These are phyloP conservation scores for Scenedesmus sp. DNA, from an alignment of 163 green algal genomes.

Conservation along the genomic window DNA sequence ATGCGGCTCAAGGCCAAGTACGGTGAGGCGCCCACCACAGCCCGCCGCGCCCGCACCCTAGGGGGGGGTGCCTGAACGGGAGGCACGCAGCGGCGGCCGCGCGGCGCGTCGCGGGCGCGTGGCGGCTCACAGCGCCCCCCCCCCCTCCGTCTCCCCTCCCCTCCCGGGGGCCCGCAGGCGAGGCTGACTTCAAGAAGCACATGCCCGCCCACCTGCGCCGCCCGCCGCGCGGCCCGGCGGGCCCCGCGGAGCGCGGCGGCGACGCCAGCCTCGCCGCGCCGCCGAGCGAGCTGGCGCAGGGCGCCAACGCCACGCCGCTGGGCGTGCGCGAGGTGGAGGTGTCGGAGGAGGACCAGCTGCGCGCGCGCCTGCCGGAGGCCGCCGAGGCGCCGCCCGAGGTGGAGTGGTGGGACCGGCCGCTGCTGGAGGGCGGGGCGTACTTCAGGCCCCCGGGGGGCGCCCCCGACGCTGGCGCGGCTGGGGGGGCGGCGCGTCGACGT, in stretches of 20 bases:
- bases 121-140: too few relatives aligned
- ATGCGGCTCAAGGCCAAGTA: constrained; percentile 54
- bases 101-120: too few relatives aligned
- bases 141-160: too few relatives aligned
- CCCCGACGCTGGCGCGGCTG: background rate
- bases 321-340: background rate
- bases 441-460: constrained; percentile 29
- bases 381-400: constrained; percentile 50
- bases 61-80: too few relatives aligned
- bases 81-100: too few relatives aligned
- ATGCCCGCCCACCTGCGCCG: constrained; percentile 39
- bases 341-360: constrained; percentile 15
- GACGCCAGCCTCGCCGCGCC: background rate
- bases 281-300: constrained; percentile 41
- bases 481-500: constrained; percentile 1
- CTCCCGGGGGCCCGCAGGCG: background rate
- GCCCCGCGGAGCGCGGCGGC: constrained; percentile 25
- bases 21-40: constrained; percentile 50
- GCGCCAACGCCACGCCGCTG: background rate
- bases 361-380: constrained; percentile 16
- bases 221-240: constrained; percentile 36
- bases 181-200: constrained; percentile 40
- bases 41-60: too few relatives aligned
- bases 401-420: constrained; percentile 85
- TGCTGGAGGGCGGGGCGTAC: constrained; percentile 54